These are phyloP conservation scores for Eremothecium gossypii DNA, from an alignment of 1,139 yeast species.

Conservation along the genomic window DNA sequence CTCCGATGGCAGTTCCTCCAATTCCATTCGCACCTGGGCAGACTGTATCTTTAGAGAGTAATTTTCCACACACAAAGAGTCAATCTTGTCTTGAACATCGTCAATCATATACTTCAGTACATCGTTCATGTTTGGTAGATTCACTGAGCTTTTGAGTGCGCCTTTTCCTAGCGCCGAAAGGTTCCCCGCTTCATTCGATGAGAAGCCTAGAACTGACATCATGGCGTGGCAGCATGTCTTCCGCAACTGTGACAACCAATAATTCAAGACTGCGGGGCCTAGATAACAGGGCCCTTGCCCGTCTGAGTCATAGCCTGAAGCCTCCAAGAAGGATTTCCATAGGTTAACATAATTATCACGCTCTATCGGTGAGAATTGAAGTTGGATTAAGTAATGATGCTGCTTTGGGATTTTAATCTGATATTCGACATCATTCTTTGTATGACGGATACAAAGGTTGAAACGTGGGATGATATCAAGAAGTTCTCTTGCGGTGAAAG, in stretches of 20 bases:
- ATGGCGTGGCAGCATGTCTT: constrained; percentile 82
- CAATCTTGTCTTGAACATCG: constrained; percentile 41
- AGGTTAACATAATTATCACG: constrained; percentile 68
- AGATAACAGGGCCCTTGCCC: constrained; percentile 44
- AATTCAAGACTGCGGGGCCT: constrained; percentile 28
- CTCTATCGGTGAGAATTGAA: constrained; percentile 74
- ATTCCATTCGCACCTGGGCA: constrained; percentile 57
- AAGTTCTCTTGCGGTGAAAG: constrained; percentile 18
- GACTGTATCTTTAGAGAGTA: constrained; percentile 37
- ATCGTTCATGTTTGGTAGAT: constrained; percentile 50
- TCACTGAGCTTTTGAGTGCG: constrained; percentile 16
- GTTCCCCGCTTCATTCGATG: not conserved
- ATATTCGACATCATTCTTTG: constrained; percentile 69
- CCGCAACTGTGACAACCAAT: constrained; percentile 60
- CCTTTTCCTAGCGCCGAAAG: not conserved
- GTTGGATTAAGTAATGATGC: constrained; percentile 51
- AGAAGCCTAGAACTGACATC: constrained; percentile 35
- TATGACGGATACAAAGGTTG: constrained; percentile 59
- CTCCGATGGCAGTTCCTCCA: constrained; percentile 38
- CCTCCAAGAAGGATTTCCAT: constrained; percentile 45
- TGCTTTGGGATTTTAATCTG: constrained; percentile 78
- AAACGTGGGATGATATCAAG: constrained; percentile 17
- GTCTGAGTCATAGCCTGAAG: constrained; percentile 48
- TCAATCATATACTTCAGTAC: constrained; percentile 57
- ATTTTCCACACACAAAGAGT: constrained; percentile 41